phyloP scores from a whole-genome alignment of 2,329 filamentous ascomycete genomes.

The Aspergillus sp. region DNA sequence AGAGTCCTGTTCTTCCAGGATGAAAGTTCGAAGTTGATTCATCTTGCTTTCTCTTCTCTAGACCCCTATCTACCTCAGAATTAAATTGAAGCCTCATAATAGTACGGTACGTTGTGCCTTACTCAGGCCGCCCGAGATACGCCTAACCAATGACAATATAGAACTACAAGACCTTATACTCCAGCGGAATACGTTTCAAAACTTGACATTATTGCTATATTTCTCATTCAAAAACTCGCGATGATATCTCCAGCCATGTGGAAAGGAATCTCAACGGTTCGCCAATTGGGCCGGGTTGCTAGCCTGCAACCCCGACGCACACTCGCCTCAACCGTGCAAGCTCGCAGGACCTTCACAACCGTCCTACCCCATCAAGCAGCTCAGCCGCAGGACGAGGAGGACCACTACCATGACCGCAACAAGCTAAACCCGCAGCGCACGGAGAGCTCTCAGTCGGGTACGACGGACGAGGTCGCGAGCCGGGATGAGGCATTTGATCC shows the following conservation, averaged over 20 bases:
- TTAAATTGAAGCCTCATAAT: background rate
- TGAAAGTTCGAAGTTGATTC: background rate
- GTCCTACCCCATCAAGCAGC: slow-evolving; percentile 2
- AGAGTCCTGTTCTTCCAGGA: background rate
- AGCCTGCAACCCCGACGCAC: background rate
- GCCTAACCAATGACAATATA: background rate
- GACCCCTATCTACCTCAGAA: background rate
- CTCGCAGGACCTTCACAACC: background rate
- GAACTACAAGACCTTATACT: background rate
- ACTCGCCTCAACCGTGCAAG: background rate
- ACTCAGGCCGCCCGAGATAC: background rate
- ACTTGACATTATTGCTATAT: background rate
- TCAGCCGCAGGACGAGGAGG: slow-evolving; percentile 5
- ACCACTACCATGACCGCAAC: slow-evolving; percentile 50
- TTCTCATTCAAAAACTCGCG: background rate
- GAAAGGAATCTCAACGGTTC: slow-evolving; percentile 5
- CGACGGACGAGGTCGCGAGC: slow-evolving; percentile 59
- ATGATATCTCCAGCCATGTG: slow-evolving; percentile 3
- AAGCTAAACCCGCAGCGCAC: slow-evolving; percentile 63
- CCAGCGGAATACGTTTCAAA: background rate
- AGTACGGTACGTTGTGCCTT: background rate
- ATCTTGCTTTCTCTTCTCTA: background rate
- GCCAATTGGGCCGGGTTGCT: background rate
- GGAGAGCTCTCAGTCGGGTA: slow-evolving; percentile 68
- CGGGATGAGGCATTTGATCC: slow-evolving; percentile 69